Conservation (phyloP, 306 rosid genomes). For the Casuarina cunninghamiana region DNA sequence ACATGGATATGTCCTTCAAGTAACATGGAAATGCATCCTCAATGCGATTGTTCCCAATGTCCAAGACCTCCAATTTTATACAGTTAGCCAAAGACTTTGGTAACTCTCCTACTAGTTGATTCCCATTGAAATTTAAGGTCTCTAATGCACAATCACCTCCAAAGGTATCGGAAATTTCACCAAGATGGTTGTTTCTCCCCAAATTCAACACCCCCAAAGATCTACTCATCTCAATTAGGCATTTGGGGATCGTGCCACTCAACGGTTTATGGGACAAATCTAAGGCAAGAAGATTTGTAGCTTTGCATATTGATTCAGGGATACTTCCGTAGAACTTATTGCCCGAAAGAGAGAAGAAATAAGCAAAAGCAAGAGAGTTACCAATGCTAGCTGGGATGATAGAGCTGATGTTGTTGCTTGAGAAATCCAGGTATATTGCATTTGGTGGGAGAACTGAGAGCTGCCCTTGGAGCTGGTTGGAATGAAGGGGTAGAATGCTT, state of each 20-base stretch:
- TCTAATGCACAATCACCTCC: background rate
- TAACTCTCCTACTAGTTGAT: slow-evolving; percentile 30
- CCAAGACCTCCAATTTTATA: slow-evolving; percentile 30
- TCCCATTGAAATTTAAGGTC: slow-evolving; percentile 34
- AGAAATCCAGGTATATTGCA: slow-evolving; percentile 33
- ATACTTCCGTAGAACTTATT: slow-evolving; percentile 17
- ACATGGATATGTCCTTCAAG: slow-evolving; percentile 18
- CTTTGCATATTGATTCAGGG: slow-evolving; percentile 38
- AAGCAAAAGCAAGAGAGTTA: background rate
- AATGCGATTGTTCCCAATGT: slow-evolving; percentile 41
- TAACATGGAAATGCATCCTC: slow-evolving; percentile 25
- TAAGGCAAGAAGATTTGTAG: slow-evolving; percentile 24
- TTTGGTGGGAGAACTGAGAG: background rate
- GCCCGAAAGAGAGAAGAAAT: slow-evolving; percentile 5
- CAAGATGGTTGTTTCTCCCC: slow-evolving; percentile 11
- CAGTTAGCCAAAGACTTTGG: slow-evolving; percentile 36
- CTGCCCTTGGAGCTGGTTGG: slow-evolving; percentile 37
- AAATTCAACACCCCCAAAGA: slow-evolving; percentile 27
- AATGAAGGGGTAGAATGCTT: slow-evolving; percentile 30
- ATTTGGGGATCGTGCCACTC: slow-evolving; percentile 30
- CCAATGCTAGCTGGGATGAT: slow-evolving; percentile 20
- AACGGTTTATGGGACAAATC: slow-evolving; percentile 36
- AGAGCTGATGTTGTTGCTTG: slow-evolving; percentile 38
- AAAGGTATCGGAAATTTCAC: slow-evolving; percentile 29
- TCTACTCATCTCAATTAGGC: slow-evolving; percentile 4